Evolutionary conservation across 2,329 filamentous ascomycete genomes (phyloP), one percentile per base, ranked within the genome.

Genomic region (Diaporthe ampelina): DNA sequence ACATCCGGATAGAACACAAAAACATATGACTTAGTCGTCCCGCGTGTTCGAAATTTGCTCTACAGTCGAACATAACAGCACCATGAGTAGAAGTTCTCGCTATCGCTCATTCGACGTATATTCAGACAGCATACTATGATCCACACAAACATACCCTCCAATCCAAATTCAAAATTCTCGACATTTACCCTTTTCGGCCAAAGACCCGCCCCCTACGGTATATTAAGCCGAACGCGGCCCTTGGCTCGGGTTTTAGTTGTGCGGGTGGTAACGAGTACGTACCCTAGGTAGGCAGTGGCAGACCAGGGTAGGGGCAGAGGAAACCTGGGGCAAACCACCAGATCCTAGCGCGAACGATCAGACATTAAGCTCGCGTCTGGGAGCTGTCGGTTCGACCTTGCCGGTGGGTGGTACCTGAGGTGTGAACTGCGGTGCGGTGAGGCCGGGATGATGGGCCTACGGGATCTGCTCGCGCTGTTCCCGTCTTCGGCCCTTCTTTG

Each of bases 161-260:
- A n/a, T 35, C 61, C 45, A 37, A 50, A 67, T 43, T 26, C 32
- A 29, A 67, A 67, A n/a, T 7, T 37, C 45, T 67, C 61, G 61
- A 52, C 61, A 67, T 67, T 67, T 67, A 67, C 61, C 61, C 26
- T 8, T 67, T 67, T 67, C 7, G 43, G 61, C 21, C 43, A 50
- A 50, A 50, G 7, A 10, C 6, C 29, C 61, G 61, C n/a, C 21
- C 45, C 43, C 61, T 13, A 24, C 19, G 29, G 24, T 35, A 67
- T 50, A 67, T 67, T 67, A 67, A 37, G 61, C 61, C 61, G 61
- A 67, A 67, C 43, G 29, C 61, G 61, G 61, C 43, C 43, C 61
- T 67, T 67, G 61, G 61, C 61, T 67, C 45, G 29, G 45, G 29
- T 50, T 26, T n/a, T 17, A 19, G 59, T 15, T 43, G 24, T 11